Evolutionary conservation across 345 rosid species (phyloP).

Genomic region (Ricinus communis): DNA sequence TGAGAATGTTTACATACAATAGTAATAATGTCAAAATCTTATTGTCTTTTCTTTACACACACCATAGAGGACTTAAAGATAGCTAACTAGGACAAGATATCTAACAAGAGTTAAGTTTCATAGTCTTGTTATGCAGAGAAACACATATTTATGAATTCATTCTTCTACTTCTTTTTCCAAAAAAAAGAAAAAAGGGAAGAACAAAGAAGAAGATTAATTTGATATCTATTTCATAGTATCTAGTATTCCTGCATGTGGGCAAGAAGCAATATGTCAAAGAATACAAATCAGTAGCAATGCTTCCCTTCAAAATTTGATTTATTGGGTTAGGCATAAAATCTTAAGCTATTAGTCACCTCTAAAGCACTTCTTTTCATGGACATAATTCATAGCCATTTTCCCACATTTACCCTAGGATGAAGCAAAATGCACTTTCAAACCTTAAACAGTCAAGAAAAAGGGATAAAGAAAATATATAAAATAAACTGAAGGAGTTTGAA

Average conservation of each 20-base stretch:
- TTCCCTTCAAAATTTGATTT: not conserved
- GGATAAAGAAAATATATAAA: not conserved
- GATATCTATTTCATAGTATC: no score
- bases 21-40: no score
- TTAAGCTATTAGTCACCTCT: not conserved
- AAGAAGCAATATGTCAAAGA: not conserved
- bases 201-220: no score
- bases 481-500: not conserved
- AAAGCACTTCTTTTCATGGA: not conserved
- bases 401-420: not conserved
- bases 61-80: no score
- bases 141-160: no score
- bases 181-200: no score
- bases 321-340: not conserved
- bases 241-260: no score
- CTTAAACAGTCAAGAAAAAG: not conserved
- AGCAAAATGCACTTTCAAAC: constrained; percentile 8
- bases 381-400: not conserved
- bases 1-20: constrained; percentile 16
- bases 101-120: no score
- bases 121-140: no score
- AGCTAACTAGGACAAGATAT: no score
- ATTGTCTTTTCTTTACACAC: no score
- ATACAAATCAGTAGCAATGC: not conserved
- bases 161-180: no score